Base-by-base conservation (phyloP, 192 early-diverging fungal species). In the Gonapodya prolifera region DNA sequence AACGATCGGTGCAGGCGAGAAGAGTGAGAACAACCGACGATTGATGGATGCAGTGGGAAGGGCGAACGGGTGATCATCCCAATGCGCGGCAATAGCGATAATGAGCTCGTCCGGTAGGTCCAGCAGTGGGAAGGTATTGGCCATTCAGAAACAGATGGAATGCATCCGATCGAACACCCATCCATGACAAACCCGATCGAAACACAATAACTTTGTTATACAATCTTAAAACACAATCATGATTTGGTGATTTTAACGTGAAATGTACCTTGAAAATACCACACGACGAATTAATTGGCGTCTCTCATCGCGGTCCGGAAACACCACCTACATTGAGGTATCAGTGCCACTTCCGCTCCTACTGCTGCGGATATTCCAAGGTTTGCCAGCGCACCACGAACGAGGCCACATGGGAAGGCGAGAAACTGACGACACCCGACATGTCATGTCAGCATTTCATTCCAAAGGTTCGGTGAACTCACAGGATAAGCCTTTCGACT, bases 381-480 rank as follows among this genome's bases (percentile, higher is more conserved):
- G 82, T 94, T 95, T 2, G 93, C 91, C 2, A 99, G 86, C 0
- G 94, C 93, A 29, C 98, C 98, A 33, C 98, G 89, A 33, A 99
- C 92, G 29, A 99, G 87, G 0, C 98, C 98, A 79, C 98, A 99
- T 0, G 98, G 98, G 78, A 97, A 92, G 87, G 95, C 96, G 17
- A 97, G 88, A 85, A 95, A 94, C 89, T 94, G 8, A 80, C 31
- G 31, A 77, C 28, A 13, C 69, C 36, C 2, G 69, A 71, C 16
- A 80, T n/a, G 30, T 69, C 17, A 69, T 30, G 0, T 2, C 34
- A 30, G 28, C 35, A 34, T 70, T 75, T 33, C 30, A 34, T 45
- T 30, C 2, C 30, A 69, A 33, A 79, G 32, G n/a, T 69, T 23
- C 17, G 75, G 13, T 78, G 36, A 45, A 30, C 83, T 80, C 86